These are phyloP conservation scores for Podaxis sp. DNA, from an alignment of 768 basidiomycete genomes.

Conservation along the genomic window DNA sequence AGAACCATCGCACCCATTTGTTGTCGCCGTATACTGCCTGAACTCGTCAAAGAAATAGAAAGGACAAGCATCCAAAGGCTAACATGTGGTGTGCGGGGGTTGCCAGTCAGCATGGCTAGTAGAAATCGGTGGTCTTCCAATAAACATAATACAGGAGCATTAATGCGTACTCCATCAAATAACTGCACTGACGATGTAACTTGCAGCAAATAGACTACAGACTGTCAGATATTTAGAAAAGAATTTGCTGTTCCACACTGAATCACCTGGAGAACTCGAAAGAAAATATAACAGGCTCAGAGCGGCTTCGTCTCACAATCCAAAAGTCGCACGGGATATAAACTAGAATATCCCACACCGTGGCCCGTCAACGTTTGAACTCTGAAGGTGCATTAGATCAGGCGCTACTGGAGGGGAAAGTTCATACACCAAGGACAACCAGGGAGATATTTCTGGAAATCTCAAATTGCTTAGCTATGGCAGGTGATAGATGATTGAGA, in stretches of 20 bases:
- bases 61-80: conserved; percentile 10
- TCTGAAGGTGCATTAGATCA: neutral
- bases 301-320: neutral
- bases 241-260: neutral
- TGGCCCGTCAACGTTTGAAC: neutral
- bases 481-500: neutral
- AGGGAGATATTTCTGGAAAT: neutral
- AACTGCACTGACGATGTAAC: neutral
- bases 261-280: neutral
- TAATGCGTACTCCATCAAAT: neutral
- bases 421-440: neutral
- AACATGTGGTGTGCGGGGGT: neutral
- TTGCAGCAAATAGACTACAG: neutral
- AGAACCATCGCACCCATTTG: neutral
- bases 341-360: neutral
- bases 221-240: neutral
- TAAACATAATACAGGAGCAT: neutral
- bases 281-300: neutral
- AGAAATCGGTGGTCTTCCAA: neutral
- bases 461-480: neutral
- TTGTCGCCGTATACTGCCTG: neutral
- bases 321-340: neutral
- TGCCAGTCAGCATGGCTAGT: neutral
- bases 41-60: conserved; percentile 24
- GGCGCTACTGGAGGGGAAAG: neutral